Conservation (phyloP, 352 stramenopile genomes). For the Phytophthora citricola region DNA sequence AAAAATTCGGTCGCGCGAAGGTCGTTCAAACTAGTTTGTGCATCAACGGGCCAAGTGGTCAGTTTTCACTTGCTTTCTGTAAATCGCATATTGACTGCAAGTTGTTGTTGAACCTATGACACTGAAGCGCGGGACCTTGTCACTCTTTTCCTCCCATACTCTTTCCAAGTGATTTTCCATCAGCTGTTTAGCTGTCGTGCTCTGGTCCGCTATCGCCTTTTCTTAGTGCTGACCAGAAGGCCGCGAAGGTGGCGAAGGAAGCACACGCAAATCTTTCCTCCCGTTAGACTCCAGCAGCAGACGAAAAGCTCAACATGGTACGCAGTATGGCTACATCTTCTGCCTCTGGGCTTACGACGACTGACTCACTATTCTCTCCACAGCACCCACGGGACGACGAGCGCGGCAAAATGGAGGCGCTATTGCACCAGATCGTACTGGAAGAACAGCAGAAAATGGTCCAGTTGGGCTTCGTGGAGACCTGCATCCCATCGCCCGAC, state of each 20-base stretch:
- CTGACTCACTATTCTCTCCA: background rate
- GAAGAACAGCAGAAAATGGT: slow-evolving; percentile 89
- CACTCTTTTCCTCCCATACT: slow-evolving; percentile 13
- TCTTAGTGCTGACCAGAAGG: slow-evolving; percentile 21
- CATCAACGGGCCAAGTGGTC: background rate
- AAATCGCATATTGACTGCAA: background rate
- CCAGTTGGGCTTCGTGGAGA: slow-evolving; percentile 84
- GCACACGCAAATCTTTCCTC: slow-evolving; percentile 32
- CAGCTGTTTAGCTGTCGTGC: slow-evolving; percentile 17
- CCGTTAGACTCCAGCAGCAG: slow-evolving; percentile 13
- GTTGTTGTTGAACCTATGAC: slow-evolving; percentile 5
- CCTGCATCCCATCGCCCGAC: slow-evolving; percentile 76
- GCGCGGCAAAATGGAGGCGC: slow-evolving; percentile 76
- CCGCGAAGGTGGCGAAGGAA: slow-evolving; percentile 6
- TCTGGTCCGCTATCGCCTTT: slow-evolving; percentile 1
- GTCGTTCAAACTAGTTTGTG: slow-evolving; percentile 4
- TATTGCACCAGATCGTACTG: slow-evolving; percentile 86
- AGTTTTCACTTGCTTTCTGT: slow-evolving; percentile 1
- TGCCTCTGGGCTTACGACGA: background rate
- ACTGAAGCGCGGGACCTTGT: slow-evolving; percentile 10
- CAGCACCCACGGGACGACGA: slow-evolving; percentile 46
- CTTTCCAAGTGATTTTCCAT: background rate
- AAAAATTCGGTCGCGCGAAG: slow-evolving; percentile 6
- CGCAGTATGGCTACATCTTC: slow-evolving; percentile 15
- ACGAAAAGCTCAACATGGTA: slow-evolving; percentile 29